These are phyloP conservation scores for Mariannaea sp. DNA, from an alignment of 2,329 filamentous ascomycete genomes.

Conservation along the genomic window DNA sequence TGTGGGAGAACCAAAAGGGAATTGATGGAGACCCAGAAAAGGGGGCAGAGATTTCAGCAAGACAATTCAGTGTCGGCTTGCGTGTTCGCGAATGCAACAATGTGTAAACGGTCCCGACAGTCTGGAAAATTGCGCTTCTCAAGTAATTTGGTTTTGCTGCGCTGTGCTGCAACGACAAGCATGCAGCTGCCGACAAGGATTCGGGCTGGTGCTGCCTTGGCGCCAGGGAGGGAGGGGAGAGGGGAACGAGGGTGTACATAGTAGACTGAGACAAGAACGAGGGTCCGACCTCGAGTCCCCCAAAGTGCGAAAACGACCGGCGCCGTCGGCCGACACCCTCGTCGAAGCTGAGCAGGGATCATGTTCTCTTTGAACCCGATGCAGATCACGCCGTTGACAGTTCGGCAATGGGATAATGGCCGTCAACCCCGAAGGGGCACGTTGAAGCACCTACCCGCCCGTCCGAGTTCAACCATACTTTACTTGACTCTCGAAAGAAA, in stretches of 20 bases:
- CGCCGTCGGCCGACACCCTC: conserved; percentile 30
- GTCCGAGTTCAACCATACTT: conserved; percentile 15
- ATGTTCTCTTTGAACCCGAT: conserved; percentile 38
- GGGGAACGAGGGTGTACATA: no score
- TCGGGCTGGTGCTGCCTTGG: conserved; percentile 14
- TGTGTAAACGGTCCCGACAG: conserved; percentile 40
- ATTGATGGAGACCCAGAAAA: conserved; percentile 19
- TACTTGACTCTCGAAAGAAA: neutral
- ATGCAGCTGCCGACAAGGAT: conserved; percentile 31
- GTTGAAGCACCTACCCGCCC: conserved; percentile 16
- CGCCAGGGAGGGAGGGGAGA: conserved; percentile 16
- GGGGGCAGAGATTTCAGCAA: conserved; percentile 19
- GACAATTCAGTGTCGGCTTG: conserved; percentile 33
- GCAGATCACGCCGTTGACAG: conserved; percentile 40
- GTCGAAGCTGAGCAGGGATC: conserved; percentile 30
- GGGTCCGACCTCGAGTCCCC: conserved; percentile 25
- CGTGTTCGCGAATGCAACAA: conserved; percentile 25
- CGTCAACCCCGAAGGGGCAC: conserved; percentile 21
- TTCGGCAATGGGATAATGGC: conserved; percentile 33
- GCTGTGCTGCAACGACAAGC: conserved; percentile 24
- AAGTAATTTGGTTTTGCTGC: conserved; percentile 36
- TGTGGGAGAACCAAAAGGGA: conserved; percentile 6
- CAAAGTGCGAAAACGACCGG: conserved; percentile 33
- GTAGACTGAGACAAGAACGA: conserved; percentile 34
- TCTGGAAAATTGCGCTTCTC: conserved; percentile 44